phyloP scores from a whole-genome alignment of 176 grass and related monocot species.

The Juncus inflexus region DNA sequence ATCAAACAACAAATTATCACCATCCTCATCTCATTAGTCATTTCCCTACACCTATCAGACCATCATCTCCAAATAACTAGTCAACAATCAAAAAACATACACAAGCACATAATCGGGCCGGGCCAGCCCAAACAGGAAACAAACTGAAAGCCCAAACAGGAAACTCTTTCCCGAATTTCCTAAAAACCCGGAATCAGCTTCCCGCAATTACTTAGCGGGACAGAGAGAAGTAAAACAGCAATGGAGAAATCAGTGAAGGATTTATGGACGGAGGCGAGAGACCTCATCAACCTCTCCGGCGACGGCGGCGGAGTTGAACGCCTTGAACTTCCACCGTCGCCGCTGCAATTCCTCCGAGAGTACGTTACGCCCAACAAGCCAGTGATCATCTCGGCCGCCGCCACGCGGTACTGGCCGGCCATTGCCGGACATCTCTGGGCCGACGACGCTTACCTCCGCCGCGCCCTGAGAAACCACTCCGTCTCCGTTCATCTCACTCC shows the following conservation, averaged over 20 bases:
- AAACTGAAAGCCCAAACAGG: too few relatives aligned
- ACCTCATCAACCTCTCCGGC: slow-evolving; percentile 47
- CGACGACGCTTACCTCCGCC: slow-evolving; percentile 56
- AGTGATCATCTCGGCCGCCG: slow-evolving; percentile 58
- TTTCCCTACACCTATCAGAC: too few relatives aligned
- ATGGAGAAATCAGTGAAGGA: slow-evolving; percentile 53
- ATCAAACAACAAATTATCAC: too few relatives aligned
- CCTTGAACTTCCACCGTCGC: slow-evolving; percentile 44
- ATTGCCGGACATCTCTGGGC: slow-evolving; percentile 52
- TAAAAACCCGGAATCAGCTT: too few relatives aligned
- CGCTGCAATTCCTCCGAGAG: slow-evolving; percentile 73
- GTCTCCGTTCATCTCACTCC: slow-evolving; percentile 93
- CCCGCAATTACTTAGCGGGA: too few relatives aligned
- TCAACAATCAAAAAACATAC: too few relatives aligned
- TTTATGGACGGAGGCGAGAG: slow-evolving; percentile 79
- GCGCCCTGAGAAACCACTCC: slow-evolving; percentile 38
- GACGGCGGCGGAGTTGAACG: slow-evolving; percentile 31
- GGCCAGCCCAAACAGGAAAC: too few relatives aligned
- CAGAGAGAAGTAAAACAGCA: not conserved
- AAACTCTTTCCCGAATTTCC: too few relatives aligned
- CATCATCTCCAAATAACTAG: too few relatives aligned
- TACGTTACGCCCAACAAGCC: slow-evolving; percentile 68
- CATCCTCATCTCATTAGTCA: too few relatives aligned
- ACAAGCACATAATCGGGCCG: too few relatives aligned
- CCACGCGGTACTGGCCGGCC: slow-evolving; percentile 75